Evolutionary conservation across 2,329 filamentous ascomycete species (phyloP).

Genomic region (Epichloe sp.): DNA sequence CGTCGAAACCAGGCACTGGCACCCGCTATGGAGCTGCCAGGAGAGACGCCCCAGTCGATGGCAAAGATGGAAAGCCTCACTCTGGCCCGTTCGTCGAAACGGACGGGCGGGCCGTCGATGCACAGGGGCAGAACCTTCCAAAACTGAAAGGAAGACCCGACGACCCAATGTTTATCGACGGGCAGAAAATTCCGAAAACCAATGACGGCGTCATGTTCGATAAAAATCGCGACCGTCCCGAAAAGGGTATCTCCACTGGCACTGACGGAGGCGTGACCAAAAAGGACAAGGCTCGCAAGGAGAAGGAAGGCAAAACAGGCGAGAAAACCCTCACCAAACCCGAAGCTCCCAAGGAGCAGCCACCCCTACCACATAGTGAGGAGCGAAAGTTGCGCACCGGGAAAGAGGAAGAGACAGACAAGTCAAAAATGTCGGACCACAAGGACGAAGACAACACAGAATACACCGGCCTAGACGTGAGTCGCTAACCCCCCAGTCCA

Average conservation of each 20-base stretch:
- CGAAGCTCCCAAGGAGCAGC: constrained; percentile 72
- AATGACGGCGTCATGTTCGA: constrained; percentile 91
- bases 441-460: constrained; percentile 23
- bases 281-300: constrained; percentile 65
- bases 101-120: constrained; percentile 20
- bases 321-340: constrained; percentile 62
- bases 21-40: constrained; percentile 27
- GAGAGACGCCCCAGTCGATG: constrained; percentile 82
- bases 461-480: constrained; percentile 25
- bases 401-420: constrained; percentile 28
- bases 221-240: constrained; percentile 59
- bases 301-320: constrained; percentile 51
- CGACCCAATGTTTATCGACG: constrained; percentile 42
- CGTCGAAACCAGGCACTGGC: constrained; percentile 17
- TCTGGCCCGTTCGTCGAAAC: constrained; percentile 66
- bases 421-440: constrained; percentile 29
- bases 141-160: constrained; percentile 35
- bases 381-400: constrained; percentile 48
- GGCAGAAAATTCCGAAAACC: constrained; percentile 46
- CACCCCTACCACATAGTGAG: constrained; percentile 69
- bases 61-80: constrained; percentile 87
- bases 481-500: neutral
- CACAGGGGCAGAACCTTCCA: constrained; percentile 26
- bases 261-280: constrained; percentile 82
- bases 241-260: constrained; percentile 66